Evolutionary conservation across 192 early-diverging fungal species (phyloP), one percentile per base, ranked within the genome.

Genomic region (Phlyctochytrium bullatum): DNA sequence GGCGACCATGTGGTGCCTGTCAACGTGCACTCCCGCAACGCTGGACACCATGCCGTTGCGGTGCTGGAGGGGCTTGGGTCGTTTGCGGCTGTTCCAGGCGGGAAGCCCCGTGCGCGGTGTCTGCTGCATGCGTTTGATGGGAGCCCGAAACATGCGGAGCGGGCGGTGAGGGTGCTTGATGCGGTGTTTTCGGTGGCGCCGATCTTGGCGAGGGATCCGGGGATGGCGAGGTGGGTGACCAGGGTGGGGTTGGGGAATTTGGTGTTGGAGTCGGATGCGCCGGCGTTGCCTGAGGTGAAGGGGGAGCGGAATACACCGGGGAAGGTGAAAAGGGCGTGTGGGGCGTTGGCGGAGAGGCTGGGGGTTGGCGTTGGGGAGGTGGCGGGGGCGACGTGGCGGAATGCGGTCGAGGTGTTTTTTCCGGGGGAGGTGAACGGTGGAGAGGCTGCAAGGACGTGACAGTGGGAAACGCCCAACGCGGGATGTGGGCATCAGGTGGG

Each of bases 81-180:
- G 24, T 23, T 58, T 24, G 6, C 6, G 6, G 20, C 35, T 27
- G 16, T 24, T 14, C 12, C 23, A 16, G 6, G 14, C 27, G 12
- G 4, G 34, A 16, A 17, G 33, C 61, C 34, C 14, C 27, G 56
- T 62, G 54, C 28, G 27, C 33, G 65, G 32, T 40, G 61, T 23
- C 68, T 84, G 31, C 52, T 84, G 24, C 82, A 84, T 65, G 79
- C 79, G 0, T 84, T 81, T 59, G 82, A 84, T 59, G 82, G 82
- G 2, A 70, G 71, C 29, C 30, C 68, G 17, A 73, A 60, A 33
- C 67, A 78, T 56, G 82, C 75, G 2, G 25, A 69, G 32, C 52
- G 64, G 27, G 82, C 75, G 1, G 61, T 76, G 32, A n/a, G n/a
- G n/a, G 31, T 69, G 29, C 30, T 40, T 33, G 75, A 74, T 1